Evolutionary conservation across 2,329 filamentous ascomycete genomes (phyloP).

Genomic region (Epichloe gansuensis): DNA sequence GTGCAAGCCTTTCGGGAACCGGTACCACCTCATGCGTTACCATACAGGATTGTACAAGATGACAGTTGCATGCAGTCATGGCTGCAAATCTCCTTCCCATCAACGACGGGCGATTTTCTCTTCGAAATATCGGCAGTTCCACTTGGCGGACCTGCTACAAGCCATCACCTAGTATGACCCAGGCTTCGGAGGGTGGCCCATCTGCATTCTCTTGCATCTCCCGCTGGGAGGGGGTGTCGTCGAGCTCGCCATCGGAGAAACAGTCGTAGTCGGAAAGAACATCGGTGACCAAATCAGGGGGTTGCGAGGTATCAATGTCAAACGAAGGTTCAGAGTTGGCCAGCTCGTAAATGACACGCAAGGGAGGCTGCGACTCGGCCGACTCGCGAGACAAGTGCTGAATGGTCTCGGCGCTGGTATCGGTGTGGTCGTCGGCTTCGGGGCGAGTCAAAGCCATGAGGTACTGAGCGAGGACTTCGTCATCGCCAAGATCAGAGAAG

Average conservation of each 20-base stretch:
- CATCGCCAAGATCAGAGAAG: constrained; percentile 28
- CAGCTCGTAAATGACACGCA: constrained; percentile 29
- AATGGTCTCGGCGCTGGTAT: constrained; percentile 7
- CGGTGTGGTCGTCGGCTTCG: constrained; percentile 10
- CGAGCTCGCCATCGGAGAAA: constrained; percentile 24
- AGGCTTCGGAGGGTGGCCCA: constrained; percentile 20
- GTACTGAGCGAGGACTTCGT: constrained; percentile 25
- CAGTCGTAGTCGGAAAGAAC: constrained; percentile 24
- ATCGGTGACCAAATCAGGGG: constrained; percentile 22
- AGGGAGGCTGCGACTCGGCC: constrained; percentile 16
- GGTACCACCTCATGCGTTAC: not conserved
- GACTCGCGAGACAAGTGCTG: constrained; percentile 6
- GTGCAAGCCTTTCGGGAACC: not conserved
- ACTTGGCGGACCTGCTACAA: constrained; percentile 30
- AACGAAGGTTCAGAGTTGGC: constrained; percentile 19
- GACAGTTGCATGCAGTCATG: too few species aligned
- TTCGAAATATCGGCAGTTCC: constrained; percentile 16
- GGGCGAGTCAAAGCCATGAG: constrained; percentile 14
- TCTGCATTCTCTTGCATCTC: constrained; percentile 18
- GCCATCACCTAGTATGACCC: constrained; percentile 33
- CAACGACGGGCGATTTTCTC: not conserved
- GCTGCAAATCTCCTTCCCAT: not conserved
- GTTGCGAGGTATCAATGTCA: constrained; percentile 23
- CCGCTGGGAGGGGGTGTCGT: constrained; percentile 18
- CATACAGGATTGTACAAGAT: too few species aligned